Evolutionary conservation across 139 green algal species (phyloP), one percentile per base, ranked within the genome.

Genomic region (Pseudopediastrum boryanum): DNA sequence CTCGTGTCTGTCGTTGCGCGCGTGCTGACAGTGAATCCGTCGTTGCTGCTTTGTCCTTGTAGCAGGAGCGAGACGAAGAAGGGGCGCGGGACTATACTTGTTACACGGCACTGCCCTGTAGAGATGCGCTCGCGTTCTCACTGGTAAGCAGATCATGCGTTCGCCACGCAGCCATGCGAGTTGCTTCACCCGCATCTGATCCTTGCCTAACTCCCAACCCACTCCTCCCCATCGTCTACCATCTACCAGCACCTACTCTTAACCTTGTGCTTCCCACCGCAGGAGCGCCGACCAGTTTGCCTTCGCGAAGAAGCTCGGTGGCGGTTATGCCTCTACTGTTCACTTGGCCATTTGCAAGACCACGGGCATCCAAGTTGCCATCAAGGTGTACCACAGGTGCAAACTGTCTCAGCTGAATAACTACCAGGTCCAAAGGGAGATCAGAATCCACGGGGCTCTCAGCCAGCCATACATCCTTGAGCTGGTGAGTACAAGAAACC

Each of bases 301-400:
- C 42, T n/a, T 87, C 46, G 42, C 84, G 2, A 85, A 84, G 52
- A 85, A 85, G 75, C 51, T 88, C 4, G 85, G 86, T n/a, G 74
- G 71, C 29, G 87, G 87, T 3, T 92, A 92, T 43, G 85, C 87
- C 1, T 87, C 72, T n/a, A 88, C 81, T 3, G 87, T 92, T 0
- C 87, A 90, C 61, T 75, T 92, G 7, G 87, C 75, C 1, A 83
- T 83, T 1, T 84, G 75, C 71, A 68, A 80, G 33, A 46, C 67
- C 2, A 85, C 75, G 1, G 83, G 83, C 38, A 71, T 63, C 6
- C 83, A 88, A 44, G 77, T 86, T 1, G 86, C 86, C 10, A 63
- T 91, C 43, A 91, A 91, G 61, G 27, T 88, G 54, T 91, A 91
- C 48, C 86, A 89, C 63, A 86, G 87, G 68, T 74, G 72, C 50